Conservation (phyloP, 1,139 yeast genomes). For the Blastobotrys illinoisensis region DNA sequence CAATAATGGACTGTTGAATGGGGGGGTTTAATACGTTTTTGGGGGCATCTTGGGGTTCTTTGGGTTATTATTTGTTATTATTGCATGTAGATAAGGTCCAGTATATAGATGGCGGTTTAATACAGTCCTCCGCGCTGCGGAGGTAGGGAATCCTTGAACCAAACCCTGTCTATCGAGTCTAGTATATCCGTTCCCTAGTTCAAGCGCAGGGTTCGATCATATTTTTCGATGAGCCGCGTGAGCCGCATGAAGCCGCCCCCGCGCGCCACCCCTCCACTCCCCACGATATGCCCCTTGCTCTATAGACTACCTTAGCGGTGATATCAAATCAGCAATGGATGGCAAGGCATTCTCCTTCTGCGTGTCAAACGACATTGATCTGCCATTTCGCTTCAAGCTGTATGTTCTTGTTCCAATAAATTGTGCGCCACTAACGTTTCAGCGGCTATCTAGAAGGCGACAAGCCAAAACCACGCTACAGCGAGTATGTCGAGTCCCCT, state of each 20-base stretch:
- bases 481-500: constrained; percentile 55
- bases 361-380: constrained; percentile 62
- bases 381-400: constrained; percentile 50
- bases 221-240: not conserved
- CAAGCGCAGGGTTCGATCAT: no score
- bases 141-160: no score
- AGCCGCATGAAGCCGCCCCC: no score
- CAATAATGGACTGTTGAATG: not conserved
- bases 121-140: not conserved
- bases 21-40: not conserved
- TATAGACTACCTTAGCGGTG: not conserved
- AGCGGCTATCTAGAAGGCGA: constrained; percentile 44
- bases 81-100: not conserved
- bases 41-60: not conserved
- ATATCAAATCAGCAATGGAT: constrained; percentile 29
- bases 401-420: constrained; percentile 11
- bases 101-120: not conserved
- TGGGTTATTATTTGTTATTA: not conserved
- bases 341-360: constrained; percentile 60
- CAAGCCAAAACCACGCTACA: constrained; percentile 43
- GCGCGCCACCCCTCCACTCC: not conserved
- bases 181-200: no score
- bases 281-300: not conserved
- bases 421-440: constrained; percentile 8
- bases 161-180: no score